Base-by-base conservation (phyloP, 2,329 filamentous ascomycete genomes). In the Alternaria ventricosa region DNA sequence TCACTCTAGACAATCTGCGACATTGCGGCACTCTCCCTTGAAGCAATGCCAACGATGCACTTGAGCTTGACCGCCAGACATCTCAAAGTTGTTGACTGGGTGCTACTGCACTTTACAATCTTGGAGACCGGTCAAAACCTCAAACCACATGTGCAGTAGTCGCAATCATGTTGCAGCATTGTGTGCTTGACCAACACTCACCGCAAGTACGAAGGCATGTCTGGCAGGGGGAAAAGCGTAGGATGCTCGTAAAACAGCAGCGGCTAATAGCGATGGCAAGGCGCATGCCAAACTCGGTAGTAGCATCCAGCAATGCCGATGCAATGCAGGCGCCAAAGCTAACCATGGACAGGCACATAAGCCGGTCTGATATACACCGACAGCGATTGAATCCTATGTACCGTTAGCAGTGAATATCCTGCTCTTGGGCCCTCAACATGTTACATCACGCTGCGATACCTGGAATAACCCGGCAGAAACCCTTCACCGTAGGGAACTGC, bases 311-410 rank as follows among this genome's bases (percentile, higher is more conserved):
- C 20, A 53, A 36, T 53, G 30, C 49, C 49, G 49, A 53, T 53
- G 49, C 30, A 53, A 41, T 53, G 49, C 49, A 53, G 49, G 20
- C 49, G 28, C 30, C 49, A 53, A 53, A 53, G 30, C 49, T 53
- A 53, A 41, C 30, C 30, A 53, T 15, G 30, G 49, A 41, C 1
- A 41, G 30, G 49, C 18, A 53, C 49, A 41, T 53, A 41, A 23
- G 49, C 49, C 49, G 49, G 30, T 15, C 30, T 36, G 28, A 41
- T 23, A 25, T 53, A 15, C 49, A 20, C 28, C 20, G 28, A 41
- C 30, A 36, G 23, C 30, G 30, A 33, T 53, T 41, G 20, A 53
- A 53, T 53, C 20, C 30, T 53, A 15, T 36, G 36, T 1, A 53
- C 13, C 30, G n/a, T 53, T 41, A 25, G 49, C 28, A 23, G 10